phyloP scores from a whole-genome alignment of 768 basidiomycete species.

The Boletus huronensis region DNA sequence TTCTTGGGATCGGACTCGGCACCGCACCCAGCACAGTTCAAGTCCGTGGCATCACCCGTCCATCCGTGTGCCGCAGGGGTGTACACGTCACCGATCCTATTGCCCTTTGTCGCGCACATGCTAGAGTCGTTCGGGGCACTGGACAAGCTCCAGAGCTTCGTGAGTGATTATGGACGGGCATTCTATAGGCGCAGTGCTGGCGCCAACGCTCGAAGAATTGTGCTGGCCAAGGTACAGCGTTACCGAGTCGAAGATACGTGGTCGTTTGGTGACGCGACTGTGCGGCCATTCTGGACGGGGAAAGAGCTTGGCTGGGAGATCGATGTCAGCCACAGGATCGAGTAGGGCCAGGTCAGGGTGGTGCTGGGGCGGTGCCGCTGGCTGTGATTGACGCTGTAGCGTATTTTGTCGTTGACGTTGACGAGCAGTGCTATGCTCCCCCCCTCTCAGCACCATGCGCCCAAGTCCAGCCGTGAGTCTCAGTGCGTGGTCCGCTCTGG shows the following conservation, averaged over 20 bases:
- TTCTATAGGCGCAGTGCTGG: conserved; percentile 60
- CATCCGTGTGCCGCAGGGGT: conserved; percentile 91
- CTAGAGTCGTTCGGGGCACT: conserved; percentile 86
- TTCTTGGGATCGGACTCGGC: conserved; percentile 98
- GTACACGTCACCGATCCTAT: conserved; percentile 89
- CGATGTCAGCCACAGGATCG: too few relatives aligned
- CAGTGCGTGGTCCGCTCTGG: conserved; percentile 17
- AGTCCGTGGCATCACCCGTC: conserved; percentile 66
- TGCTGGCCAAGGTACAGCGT: conserved; percentile 40
- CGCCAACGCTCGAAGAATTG: conserved; percentile 36
- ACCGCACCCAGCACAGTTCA: conserved; percentile 72
- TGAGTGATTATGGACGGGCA: conserved; percentile 67
- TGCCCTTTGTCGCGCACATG: conserved; percentile 86
- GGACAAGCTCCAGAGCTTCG: conserved; percentile 78
- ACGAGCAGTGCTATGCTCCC: background rate
- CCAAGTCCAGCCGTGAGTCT: conserved; percentile 2
- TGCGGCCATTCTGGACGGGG: conserved; percentile 89
- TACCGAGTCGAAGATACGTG: conserved; percentile 49
- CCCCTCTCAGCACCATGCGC: conserved; percentile 9
- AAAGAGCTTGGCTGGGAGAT: conserved; percentile 74
- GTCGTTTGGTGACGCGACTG: conserved; percentile 40
- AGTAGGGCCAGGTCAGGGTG: too few relatives aligned
- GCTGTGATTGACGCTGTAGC: conserved; percentile 18
- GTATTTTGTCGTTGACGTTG: conserved; percentile 6
- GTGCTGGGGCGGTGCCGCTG: conserved; percentile 25